A percentile compares a stretch with the other conserved stretches of the same genome.
Conservation (phyloP, 2,329 filamentous ascomycete genomes). For the Alternaria novae-zelandiae region DNA sequence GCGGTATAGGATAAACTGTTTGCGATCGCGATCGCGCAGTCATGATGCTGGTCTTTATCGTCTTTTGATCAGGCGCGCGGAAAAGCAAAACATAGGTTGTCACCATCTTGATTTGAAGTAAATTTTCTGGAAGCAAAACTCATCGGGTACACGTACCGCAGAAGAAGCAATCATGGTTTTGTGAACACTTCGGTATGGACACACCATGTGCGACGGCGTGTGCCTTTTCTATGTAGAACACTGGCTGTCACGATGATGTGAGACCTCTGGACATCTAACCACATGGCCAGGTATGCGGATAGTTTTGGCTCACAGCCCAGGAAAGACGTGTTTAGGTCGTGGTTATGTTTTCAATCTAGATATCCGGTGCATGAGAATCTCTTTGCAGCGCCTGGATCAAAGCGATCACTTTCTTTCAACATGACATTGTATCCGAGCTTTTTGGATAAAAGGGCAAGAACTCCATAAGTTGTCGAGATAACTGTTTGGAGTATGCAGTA, state of each 20-base stretch:
- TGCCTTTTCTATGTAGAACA: neutral
- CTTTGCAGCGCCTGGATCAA: neutral
- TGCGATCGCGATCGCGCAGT: neutral
- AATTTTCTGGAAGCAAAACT: neutral
- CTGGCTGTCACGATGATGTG: neutral
- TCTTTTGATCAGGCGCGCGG: neutral
- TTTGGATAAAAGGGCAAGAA: neutral
- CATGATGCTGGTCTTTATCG: neutral
- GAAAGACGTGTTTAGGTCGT: neutral
- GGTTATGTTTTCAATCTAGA: neutral
- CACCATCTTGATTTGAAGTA: neutral
- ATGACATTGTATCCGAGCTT: neutral
- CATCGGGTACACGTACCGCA: neutral
- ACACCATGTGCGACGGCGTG: neutral
- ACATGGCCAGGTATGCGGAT: accelerated
- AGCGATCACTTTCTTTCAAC: neutral
- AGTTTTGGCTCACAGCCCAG: neutral
- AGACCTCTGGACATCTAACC: neutral
- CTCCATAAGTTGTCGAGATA: neutral
- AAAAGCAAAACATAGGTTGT: neutral
- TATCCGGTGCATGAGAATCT: neutral
- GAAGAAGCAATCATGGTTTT: neutral
- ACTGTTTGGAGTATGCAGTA: neutral
- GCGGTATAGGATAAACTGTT: neutral
- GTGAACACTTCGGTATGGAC: neutral